Evolutionary conservation across 331 rosid species (phyloP).

Genomic region (Pyracantha coccinea): DNA sequence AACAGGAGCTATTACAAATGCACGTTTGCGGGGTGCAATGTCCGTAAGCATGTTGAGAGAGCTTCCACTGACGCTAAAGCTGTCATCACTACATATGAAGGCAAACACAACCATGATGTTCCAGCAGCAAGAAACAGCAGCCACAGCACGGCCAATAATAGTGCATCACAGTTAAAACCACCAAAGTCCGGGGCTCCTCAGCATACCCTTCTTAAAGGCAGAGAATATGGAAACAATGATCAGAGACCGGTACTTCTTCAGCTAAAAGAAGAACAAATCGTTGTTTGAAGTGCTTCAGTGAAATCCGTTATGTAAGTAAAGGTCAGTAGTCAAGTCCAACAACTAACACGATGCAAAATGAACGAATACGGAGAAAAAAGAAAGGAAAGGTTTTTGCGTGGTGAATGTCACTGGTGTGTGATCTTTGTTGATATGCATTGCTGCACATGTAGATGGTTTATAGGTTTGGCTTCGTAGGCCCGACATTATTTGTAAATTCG

Average conservation of each 20-base stretch:
- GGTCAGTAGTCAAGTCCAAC: conserved; percentile 21
- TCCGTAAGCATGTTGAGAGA: conserved; percentile 96
- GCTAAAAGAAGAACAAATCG: conserved; percentile 70
- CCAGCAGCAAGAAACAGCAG: conserved; percentile 93
- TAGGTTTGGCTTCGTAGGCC: background rate
- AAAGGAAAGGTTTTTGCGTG: conserved; percentile 12
- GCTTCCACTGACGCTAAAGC: conserved; percentile 90
- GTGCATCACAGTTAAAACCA: conserved; percentile 39
- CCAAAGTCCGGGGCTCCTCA: conserved; percentile 40
- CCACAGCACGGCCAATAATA: conserved; percentile 58
- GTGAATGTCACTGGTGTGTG: conserved; percentile 12
- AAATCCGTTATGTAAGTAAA: conserved; percentile 1
- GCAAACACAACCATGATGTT: conserved; percentile 84
- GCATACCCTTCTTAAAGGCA: conserved; percentile 48
- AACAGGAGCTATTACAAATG: conserved; percentile 98
- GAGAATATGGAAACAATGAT: conserved; percentile 46
- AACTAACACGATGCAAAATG: conserved; percentile 20
- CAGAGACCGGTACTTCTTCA: conserved; percentile 61
- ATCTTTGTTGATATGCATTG: background rate
- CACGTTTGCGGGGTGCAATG: conserved; percentile 83
- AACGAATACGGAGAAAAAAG: conserved; percentile 2
- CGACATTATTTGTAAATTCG: background rate
- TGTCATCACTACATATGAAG: conserved; percentile 86
- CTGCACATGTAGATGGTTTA: conserved; percentile 4
- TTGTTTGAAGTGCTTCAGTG: conserved; percentile 25